Evolutionary conservation across 805 yeast genomes (phyloP), one percentile per base, ranked within the genome.

Genomic region (Limtongia smithiae): DNA sequence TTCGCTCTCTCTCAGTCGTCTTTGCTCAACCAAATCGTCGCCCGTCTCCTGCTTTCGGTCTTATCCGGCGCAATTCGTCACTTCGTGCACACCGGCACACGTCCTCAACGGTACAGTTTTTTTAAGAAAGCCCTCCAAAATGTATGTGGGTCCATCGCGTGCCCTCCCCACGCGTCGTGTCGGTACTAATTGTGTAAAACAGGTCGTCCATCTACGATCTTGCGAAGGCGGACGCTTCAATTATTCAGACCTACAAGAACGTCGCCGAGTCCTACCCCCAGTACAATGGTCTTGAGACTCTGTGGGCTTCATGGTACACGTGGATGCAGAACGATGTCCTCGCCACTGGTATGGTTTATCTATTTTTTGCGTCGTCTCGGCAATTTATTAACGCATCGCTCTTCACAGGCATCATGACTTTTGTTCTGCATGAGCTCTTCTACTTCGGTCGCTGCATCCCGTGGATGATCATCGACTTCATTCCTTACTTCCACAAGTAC

Each of bases 361-460:
- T 3, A 17, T 28, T 20, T 30, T 31, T 25, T 3, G n/a, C 20
- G 5, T 36, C 11, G 32, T 24, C 12, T 21, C 11, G 20, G 7
- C 39, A 6, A 18, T 7, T 21, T 43, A 32, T 14, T 11, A 38
- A 28, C 11, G 17, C 34, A 30, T 22, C 9, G 18, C 9, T 37
- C 5, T 9, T n/a, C 24, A 8, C 28, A 52, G 58, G 60, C 24
- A 67, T 89, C 39, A 70, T 91, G 67, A 82, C 89, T 64, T 87
- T 91, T 67, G 62, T 76, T 35, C 72, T 87, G 48, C 98, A 91
- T 69, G 98, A 91, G 70, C 57, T 85, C 44, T 79, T 86, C 78
- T 91, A 91, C 71, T 91, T 93, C 66, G 93, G 91, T 45, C 80
- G 97, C 66, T 84, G 90, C 64, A 63, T 91, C 57, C 97, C 97